These are phyloP conservation scores for Debaryomyces subglobosus DNA, from an alignment of 1,139 yeast genomes.

Conservation along the genomic window DNA sequence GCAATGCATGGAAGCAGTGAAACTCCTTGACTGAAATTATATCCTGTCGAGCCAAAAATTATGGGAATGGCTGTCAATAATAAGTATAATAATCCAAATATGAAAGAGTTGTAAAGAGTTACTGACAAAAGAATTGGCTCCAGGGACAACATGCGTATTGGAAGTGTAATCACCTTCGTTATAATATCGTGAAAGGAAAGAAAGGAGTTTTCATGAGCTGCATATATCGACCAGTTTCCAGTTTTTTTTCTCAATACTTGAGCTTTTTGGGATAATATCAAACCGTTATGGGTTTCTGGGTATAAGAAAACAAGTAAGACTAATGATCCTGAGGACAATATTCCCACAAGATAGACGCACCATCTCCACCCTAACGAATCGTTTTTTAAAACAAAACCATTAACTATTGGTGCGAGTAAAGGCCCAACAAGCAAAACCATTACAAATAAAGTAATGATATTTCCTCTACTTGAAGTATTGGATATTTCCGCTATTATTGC, in stretches of 20 bases:
- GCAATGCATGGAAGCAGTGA: background rate
- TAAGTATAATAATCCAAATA: conserved; percentile 68
- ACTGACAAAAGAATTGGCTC: conserved; percentile 70
- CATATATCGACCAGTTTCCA: conserved; percentile 78
- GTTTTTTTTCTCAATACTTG: conserved; percentile 56
- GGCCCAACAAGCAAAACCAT: background rate
- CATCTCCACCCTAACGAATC: conserved; percentile 56
- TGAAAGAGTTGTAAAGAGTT: conserved; percentile 71
- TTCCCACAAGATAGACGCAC: conserved; percentile 57
- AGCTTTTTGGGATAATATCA: conserved; percentile 61
- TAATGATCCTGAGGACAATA: conserved; percentile 44
- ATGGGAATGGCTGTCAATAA: background rate
- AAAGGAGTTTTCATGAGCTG: conserved; percentile 65
- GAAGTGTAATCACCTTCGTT: background rate
- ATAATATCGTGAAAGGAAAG: background rate
- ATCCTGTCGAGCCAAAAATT: background rate
- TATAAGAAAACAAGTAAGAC: conserved; percentile 32
- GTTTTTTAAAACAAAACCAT: conserved; percentile 38
- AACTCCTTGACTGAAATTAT: background rate
- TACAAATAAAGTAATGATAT: background rate
- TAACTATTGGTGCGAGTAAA: conserved; percentile 30
- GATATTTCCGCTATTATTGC: conserved; percentile 33
- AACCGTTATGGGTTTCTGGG: conserved; percentile 53
- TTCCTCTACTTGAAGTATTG: conserved; percentile 13
- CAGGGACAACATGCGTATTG: conserved; percentile 36